Conservation (phyloP, 305 asterid genomes). For the Striga hermonthica region DNA sequence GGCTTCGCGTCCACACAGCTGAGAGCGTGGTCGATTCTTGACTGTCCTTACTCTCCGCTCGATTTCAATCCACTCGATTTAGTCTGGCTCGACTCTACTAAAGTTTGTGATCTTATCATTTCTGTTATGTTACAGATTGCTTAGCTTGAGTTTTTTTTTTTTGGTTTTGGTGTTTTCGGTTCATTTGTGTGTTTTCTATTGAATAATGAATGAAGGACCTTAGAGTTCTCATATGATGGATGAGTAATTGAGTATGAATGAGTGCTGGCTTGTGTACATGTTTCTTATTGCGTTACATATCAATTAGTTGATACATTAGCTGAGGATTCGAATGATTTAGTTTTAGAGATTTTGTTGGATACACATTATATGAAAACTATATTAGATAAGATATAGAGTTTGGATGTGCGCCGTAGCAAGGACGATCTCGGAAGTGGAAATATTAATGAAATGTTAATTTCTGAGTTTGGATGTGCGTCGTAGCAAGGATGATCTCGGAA, state of each 20-base stretch:
- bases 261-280: neutral
- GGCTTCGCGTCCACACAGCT: constrained; percentile 97
- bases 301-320: constrained; percentile 9
- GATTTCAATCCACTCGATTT: constrained; percentile 96
- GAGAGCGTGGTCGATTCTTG: constrained; percentile 93
- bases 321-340: constrained; percentile 14
- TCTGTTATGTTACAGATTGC: constrained; percentile 8
- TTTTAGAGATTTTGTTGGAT: neutral
- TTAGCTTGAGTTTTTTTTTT: constrained; percentile 1
- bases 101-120: constrained; percentile 40
- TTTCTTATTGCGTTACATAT: constrained; percentile 8
- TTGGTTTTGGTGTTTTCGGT: constrained; percentile 18
- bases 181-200: neutral
- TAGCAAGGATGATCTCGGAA: constrained; percentile 10
- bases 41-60: constrained; percentile 95
- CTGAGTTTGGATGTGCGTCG: constrained; percentile 22
- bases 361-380: neutral
- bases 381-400: constrained; percentile 13
- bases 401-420: constrained; percentile 21
- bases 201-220: too few species aligned
- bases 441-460: constrained; percentile 7
- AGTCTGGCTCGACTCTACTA: constrained; percentile 96
- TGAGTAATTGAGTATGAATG: constrained; percentile 7
- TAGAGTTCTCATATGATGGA: too few species aligned
- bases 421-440: constrained; percentile 11